Percentiles rank a stretch among this genome's conserved stretches.
Conservation (phyloP, 805 yeast species). For the Candida glaebosa region DNA sequence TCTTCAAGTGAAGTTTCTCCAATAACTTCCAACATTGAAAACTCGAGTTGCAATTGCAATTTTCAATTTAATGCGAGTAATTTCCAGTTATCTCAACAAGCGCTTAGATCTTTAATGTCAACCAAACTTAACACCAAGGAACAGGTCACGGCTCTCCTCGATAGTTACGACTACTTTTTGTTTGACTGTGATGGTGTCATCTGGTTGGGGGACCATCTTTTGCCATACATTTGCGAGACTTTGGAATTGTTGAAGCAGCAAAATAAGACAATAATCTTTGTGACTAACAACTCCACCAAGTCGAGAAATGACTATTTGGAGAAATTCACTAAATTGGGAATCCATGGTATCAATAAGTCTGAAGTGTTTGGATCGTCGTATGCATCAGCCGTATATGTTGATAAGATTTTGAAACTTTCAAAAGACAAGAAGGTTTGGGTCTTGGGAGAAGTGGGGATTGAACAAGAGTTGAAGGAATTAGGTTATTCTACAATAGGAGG, state of each 20-base stretch:
- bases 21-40: too few species aligned
- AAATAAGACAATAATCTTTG: conserved; percentile 77
- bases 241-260: conserved; percentile 50
- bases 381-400: conserved; percentile 84
- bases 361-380: conserved; percentile 91
- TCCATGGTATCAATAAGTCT: conserved; percentile 46
- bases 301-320: conserved; percentile 71
- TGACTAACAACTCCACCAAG: conserved; percentile 93
- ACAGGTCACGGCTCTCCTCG: conserved; percentile 53
- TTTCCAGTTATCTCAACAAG: neutral
- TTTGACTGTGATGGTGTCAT: conserved; percentile 98
- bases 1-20: too few species aligned
- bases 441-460: conserved; percentile 84
- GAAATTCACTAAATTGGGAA: conserved; percentile 63
- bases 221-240: conserved; percentile 80
- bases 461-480: conserved; percentile 66
- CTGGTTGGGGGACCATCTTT: conserved; percentile 82
- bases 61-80: neutral
- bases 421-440: conserved; percentile 81
- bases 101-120: conserved; percentile 10
- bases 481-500: conserved; percentile 87
- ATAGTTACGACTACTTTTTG: conserved; percentile 74
- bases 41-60: neutral
- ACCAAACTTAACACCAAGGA: conserved; percentile 18
- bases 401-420: conserved; percentile 70